These are phyloP conservation scores for Yamadazyma sp. DNA, from an alignment of 1,139 yeast species.

Conservation along the genomic window DNA sequence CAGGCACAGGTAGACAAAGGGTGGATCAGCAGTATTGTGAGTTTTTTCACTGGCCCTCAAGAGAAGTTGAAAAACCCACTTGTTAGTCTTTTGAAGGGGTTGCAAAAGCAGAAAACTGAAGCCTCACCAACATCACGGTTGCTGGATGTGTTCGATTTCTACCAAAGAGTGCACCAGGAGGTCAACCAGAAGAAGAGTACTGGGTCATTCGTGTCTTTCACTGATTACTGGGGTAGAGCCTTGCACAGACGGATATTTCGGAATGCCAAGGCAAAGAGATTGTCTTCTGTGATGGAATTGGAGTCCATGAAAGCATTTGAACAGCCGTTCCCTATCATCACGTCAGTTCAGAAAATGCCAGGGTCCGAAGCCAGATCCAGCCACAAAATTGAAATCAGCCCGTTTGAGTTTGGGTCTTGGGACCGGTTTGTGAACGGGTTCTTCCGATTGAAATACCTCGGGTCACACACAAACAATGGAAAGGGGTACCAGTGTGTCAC, in stretches of 20 bases:
- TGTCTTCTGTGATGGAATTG: constrained; percentile 22
- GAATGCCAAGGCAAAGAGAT: constrained; percentile 27
- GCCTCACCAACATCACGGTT: background rate
- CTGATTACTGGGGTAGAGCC: constrained; percentile 72
- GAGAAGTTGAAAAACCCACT: constrained; percentile 1
- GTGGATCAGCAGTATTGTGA: background rate
- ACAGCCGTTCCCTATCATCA: constrained; percentile 46
- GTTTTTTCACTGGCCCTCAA: background rate
- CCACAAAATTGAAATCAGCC: constrained; percentile 54
- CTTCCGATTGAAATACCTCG: constrained; percentile 52
- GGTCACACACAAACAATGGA: constrained; percentile 33
- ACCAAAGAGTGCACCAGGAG: constrained; percentile 52
- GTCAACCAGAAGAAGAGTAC: constrained; percentile 48
- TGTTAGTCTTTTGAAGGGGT: background rate
- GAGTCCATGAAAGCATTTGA: constrained; percentile 21
- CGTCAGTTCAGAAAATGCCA: constrained; percentile 35
- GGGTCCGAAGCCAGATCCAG: constrained; percentile 18
- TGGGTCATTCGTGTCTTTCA: constrained; percentile 59
- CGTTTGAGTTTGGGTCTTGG: constrained; percentile 74
- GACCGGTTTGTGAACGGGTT: constrained; percentile 52
- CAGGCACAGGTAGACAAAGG: background rate
- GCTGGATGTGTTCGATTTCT: constrained; percentile 36
- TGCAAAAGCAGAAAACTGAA: background rate
- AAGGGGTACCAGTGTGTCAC: constrained; percentile 40
- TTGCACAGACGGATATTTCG: constrained; percentile 49